Evolutionary conservation across 192 early-diverging fungal species (phyloP).

Genomic region (Spinellus fusiger): DNA sequence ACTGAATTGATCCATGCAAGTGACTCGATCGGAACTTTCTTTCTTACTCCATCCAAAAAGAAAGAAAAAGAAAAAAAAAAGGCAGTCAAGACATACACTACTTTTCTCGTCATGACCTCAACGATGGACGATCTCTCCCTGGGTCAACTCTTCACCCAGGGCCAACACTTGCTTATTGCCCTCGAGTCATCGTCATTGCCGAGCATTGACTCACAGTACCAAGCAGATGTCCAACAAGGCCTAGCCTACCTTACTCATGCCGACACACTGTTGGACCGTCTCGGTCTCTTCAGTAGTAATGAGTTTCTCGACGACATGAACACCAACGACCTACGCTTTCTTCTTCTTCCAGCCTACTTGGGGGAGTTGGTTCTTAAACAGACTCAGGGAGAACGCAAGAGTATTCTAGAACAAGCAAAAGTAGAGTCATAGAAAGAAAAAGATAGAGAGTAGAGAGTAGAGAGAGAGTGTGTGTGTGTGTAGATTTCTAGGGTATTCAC

Average conservation of each 20-base stretch:
- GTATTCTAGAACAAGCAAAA: conserved; percentile 42
- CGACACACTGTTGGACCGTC: conserved; percentile 41
- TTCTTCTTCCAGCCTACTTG: conserved; percentile 53
- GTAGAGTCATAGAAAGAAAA: conserved; percentile 22
- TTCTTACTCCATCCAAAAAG: no score
- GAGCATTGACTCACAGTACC: conserved; percentile 36
- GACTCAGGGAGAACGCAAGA: conserved; percentile 33
- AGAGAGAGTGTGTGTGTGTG: not conserved
- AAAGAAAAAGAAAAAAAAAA: no score
- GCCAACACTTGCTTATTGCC: conserved; percentile 11
- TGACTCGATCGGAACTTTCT: no score
- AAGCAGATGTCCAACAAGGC: conserved; percentile 45
- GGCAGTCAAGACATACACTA: no score
- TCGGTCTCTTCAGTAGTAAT: conserved; percentile 80
- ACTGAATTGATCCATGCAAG: no score
- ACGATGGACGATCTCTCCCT: conserved; percentile 26
- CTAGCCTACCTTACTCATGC: conserved; percentile 42
- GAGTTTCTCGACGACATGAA: conserved; percentile 86
- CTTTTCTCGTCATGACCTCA: no score
- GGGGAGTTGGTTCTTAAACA: conserved; percentile 47
- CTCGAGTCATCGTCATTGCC: conserved; percentile 41
- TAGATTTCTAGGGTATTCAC: not conserved
- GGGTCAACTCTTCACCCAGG: conserved; percentile 20
- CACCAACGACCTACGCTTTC: conserved; percentile 67
- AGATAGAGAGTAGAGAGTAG: not conserved